phyloP scores from a whole-genome alignment of 176 grass and related monocot genomes.

The Triticum monococcum region DNA sequence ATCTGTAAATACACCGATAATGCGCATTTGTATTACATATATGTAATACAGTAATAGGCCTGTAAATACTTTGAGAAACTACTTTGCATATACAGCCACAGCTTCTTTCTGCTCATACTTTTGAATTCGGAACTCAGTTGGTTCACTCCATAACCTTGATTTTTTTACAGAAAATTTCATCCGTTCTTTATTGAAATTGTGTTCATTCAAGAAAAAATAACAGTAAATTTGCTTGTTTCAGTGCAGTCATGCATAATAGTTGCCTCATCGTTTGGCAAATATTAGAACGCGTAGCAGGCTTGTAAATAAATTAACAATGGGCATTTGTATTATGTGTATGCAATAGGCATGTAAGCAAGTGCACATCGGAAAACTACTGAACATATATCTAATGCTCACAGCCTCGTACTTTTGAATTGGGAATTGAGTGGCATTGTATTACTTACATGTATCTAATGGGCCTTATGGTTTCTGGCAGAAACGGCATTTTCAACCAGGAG shows the following conservation, averaged over 20 bases:
- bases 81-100: too few relatives aligned
- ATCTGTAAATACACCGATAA: not conserved
- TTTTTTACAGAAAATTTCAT: too few relatives aligned
- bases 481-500: constrained; percentile 59
- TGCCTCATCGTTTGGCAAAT: not conserved
- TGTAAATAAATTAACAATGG: not conserved
- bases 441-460: not conserved
- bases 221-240: not conserved
- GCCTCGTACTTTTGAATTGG: not conserved
- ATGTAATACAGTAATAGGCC: not conserved
- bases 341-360: too few relatives aligned
- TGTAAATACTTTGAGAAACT: not conserved
- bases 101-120: too few relatives aligned
- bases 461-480: constrained; percentile 30
- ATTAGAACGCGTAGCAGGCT: not conserved
- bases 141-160: too few relatives aligned
- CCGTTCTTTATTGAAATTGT: too few relatives aligned
- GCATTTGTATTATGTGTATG: too few relatives aligned
- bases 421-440: not conserved
- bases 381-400: too few relatives aligned
- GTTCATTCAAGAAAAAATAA: too few relatives aligned
- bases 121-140: too few relatives aligned
- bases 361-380: not conserved
- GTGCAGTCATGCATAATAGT: not conserved
- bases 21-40: not conserved